Evolutionary conservation across 768 basidiomycete species (phyloP), one percentile per base, ranked within the genome.

Genomic region (Asterophora lycoperdoides): DNA sequence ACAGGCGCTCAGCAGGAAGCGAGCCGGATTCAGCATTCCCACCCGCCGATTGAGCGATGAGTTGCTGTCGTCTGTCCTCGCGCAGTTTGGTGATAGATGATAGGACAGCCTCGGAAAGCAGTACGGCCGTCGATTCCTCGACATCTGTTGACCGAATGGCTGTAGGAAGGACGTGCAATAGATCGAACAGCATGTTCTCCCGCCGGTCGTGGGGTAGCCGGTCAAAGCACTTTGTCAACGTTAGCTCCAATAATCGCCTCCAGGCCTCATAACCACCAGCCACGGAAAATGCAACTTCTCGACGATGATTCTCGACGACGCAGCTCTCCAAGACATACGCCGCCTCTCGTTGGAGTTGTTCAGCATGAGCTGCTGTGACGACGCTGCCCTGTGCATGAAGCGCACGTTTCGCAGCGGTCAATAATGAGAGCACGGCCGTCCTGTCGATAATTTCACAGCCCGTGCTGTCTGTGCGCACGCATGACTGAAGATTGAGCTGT

Each of bases 131-230:
- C 2, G 81, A 72, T 49, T 88, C 84, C 32, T 84, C 77, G 17
- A 86, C 69, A 47, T 83, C 83, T 9, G 73, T 66, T 0, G 83
- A 84, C 26, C 76, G 78, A 37, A 94, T 76, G 17, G 80, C 79
- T 2, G 74, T 66, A 1, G 93, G 87, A 17, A 96, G 75, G 17
- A 89, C 83, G 57, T 89, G 85, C 15, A 98, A 76, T 15, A 98
- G 71, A 61, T 96, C 95, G 57, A 95, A 91, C 5, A 96, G 73
- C 73, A 95, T 86, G 52, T 83, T 84, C 66, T 97, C 93, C 19
- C 91, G 79, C 19, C 80, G 82, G 50, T 92, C 88, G 53, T 84
- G 80, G 0, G 89, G 86, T 10, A 96, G 73, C 29, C 86, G 82
- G 50, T 82, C 76, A 68, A 95, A 95, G 48, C 91, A 90, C 60